Percentiles rank a stretch among this genome's conserved stretches.
Conservation (phyloP, 345 rosid species). For the Excoecaria agallocha region DNA sequence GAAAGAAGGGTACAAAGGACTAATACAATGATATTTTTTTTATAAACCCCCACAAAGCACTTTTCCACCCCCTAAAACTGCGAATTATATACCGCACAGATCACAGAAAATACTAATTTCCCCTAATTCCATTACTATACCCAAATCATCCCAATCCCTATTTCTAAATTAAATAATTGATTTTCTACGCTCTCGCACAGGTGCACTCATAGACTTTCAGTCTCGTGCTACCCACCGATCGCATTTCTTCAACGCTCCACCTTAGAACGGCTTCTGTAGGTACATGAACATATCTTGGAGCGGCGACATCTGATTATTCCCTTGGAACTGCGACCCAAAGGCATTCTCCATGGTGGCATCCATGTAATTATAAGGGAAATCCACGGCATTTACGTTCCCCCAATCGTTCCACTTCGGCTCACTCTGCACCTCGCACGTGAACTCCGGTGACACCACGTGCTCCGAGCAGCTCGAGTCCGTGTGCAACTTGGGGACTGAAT, state of each 20-base stretch:
- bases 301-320: slow-evolving; percentile 57
- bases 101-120: neutral
- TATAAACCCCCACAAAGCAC: too few relatives aligned
- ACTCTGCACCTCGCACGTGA: slow-evolving; percentile 92
- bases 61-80: neutral
- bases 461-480: slow-evolving; percentile 82
- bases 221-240: slow-evolving; percentile 48
- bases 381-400: slow-evolving; percentile 33
- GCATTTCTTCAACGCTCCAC: neutral
- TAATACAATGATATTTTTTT: neutral
- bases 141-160: neutral
- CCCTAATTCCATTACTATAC: neutral
- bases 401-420: slow-evolving; percentile 62
- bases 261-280: slow-evolving; percentile 53
- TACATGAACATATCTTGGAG: slow-evolving; percentile 70
- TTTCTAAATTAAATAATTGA: neutral
- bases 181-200: slow-evolving; percentile 10
- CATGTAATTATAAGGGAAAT: slow-evolving; percentile 42
- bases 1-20: neutral
- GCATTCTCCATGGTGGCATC: slow-evolving; percentile 42
- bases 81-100: neutral
- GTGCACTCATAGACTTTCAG: slow-evolving; percentile 60
- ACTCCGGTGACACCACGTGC: slow-evolving; percentile 75
- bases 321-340: slow-evolving; percentile 34
- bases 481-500: slow-evolving; percentile 78